Evolutionary conservation across 768 basidiomycete genomes (phyloP), one percentile per base, ranked within the genome.

Genomic region (Russula virescens): DNA sequence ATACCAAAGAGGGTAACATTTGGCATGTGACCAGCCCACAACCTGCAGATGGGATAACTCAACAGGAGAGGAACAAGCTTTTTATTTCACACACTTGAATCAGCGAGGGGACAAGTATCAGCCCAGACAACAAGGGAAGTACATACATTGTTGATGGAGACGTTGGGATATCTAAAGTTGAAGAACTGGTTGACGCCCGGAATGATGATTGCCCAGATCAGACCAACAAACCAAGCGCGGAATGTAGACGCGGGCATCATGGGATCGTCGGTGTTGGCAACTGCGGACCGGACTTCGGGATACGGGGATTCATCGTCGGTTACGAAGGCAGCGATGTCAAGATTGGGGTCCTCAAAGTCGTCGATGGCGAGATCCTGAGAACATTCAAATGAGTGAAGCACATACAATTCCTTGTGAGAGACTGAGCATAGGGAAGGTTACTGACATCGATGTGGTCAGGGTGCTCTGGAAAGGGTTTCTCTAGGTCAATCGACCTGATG

Each of bases 1-100:
- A 78, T 40, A 10, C 84, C 84, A 45, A 84, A 78, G 21, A 86
- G 71, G 61, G 74, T 80, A 73, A 80, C 71, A 62, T 79, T 77
- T 23, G 84, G 85, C 34, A 87, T 35, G 40, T 80, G 62, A 28
- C 73, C 71, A 9, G 83, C 45, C 45, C 45, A 46, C 13, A n/a
- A 8, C 10, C 23, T 46, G 45, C 45, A 1, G 14, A 46, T 46
- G 18, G 45, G 45, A n/a, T 43, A 43, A 5, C 8, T 5, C 5
- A 21, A 48, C 23, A 11, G 13, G n/a, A n/a, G n/a, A 48, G 23
- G 16, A 48, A 25, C 7, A 23, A 11, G 9, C 0, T 8, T 21
- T 11, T 2, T 11, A 48, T 48, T 25, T 48, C 21, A 5, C 10
- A n/a, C n/a, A 5, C 8, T n/a, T n/a, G 45, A 21, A 46, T 21